Percentiles rank a stretch among this genome's conserved stretches.
phyloP scores from a whole-genome alignment of 331 rosid genomes.

The Malus hybrid region DNA sequence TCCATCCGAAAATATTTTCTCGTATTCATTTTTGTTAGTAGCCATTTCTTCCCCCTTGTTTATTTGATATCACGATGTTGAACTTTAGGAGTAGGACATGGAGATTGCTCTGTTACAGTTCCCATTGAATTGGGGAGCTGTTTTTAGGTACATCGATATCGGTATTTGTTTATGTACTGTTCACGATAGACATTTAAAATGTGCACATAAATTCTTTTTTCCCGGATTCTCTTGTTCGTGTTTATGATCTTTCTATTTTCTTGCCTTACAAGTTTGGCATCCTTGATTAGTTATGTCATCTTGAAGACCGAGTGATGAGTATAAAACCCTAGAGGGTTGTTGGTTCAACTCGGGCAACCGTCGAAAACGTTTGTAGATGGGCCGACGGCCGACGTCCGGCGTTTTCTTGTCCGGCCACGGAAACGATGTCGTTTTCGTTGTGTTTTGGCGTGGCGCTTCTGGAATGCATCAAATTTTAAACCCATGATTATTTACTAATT shows the following conservation, averaged over 20 bases:
- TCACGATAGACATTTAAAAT: slow-evolving; percentile 50
- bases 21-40: slow-evolving; percentile 51
- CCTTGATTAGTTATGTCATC: background rate
- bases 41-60: slow-evolving; percentile 32
- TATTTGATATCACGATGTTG: slow-evolving; percentile 37
- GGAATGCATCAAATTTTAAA: background rate
- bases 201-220: slow-evolving; percentile 64
- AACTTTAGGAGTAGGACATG: slow-evolving; percentile 60
- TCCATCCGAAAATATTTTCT: slow-evolving; percentile 2
- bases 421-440: background rate
- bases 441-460: background rate
- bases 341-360: background rate
- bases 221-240: background rate
- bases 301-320: background rate
- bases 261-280: background rate
- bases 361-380: background rate
- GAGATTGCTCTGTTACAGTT: slow-evolving; percentile 59
- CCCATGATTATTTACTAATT: background rate
- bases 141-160: slow-evolving; percentile 44
- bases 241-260: background rate
- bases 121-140: slow-evolving; percentile 53
- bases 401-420: background rate
- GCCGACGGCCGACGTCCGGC: background rate
- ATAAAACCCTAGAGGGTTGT: background rate
- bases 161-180: slow-evolving; percentile 57